Evolutionary conservation across 2,329 filamentous ascomycete species (phyloP).

Genomic region (Fusarium veterinarium): DNA sequence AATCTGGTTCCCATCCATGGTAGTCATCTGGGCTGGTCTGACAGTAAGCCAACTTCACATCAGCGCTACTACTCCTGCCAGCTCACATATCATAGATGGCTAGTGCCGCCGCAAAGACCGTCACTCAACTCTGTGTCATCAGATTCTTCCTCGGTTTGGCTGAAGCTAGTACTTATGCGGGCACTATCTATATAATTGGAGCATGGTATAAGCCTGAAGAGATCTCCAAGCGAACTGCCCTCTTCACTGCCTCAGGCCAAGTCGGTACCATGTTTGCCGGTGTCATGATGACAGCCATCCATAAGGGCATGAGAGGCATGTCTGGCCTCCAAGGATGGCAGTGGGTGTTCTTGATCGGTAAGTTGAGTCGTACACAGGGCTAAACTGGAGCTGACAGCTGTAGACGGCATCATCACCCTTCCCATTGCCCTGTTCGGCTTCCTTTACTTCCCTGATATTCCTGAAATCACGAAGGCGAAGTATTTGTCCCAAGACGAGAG

Average conservation of each 20-base stretch:
- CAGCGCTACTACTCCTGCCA: fast-evolving
- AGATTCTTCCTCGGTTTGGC: slow-evolving; percentile 46
- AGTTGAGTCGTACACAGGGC: fast-evolving
- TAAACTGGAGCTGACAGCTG: fast-evolving
- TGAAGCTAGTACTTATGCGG: slow-evolving; percentile 46
- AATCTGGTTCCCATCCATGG: slow-evolving; percentile 69
- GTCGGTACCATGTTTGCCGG: slow-evolving; percentile 69
- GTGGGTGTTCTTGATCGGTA: slow-evolving; percentile 51
- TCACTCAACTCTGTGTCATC: slow-evolving; percentile 44
- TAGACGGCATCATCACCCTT: slow-evolving; percentile 40
- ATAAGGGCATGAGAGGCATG: slow-evolving; percentile 51
- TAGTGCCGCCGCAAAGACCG: slow-evolving; percentile 47
- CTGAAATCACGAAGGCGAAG: slow-evolving; percentile 51
- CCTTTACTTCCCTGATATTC: slow-evolving; percentile 37
- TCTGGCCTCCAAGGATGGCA: slow-evolving; percentile 60
- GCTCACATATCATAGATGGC: slow-evolving; percentile 37
- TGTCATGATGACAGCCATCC: slow-evolving; percentile 63
- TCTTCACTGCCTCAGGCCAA: slow-evolving; percentile 68
- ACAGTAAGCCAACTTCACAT: slow-evolving; percentile 55
- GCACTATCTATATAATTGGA: slow-evolving; percentile 52
- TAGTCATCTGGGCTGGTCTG: slow-evolving; percentile 68
- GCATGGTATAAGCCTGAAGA: slow-evolving; percentile 68
- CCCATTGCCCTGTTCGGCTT: slow-evolving; percentile 40
- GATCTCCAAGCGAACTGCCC: slow-evolving; percentile 67
- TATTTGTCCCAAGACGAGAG: slow-evolving; percentile 51